phyloP scores from a whole-genome alignment of 1,139 yeast genomes.

The Pichia terricola region DNA sequence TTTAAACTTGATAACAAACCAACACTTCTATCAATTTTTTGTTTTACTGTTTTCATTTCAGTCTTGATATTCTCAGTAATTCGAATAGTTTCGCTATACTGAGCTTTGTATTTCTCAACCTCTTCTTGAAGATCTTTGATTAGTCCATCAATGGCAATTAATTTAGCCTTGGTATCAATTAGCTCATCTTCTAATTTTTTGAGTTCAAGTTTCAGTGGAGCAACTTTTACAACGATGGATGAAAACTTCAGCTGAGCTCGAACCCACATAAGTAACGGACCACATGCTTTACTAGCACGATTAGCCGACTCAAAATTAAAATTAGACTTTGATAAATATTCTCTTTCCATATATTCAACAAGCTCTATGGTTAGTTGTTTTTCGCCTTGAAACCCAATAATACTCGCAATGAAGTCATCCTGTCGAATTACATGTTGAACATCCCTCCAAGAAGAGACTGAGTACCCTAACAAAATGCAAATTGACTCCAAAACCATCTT shows the following conservation, averaged over 20 bases:
- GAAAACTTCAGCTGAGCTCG: conserved; percentile 74
- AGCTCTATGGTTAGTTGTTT: conserved; percentile 45
- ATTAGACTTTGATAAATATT: conserved; percentile 53
- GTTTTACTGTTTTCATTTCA: conserved; percentile 58
- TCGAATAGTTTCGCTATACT: conserved; percentile 65
- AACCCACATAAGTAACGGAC: conserved; percentile 87
- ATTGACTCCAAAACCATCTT: conserved; percentile 84
- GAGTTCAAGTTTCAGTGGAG: conserved; percentile 70
- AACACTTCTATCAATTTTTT: conserved; percentile 55
- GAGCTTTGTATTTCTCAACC: conserved; percentile 57
- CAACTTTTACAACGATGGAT: conserved; percentile 56
- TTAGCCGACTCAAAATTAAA: conserved; percentile 68
- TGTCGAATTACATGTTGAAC: conserved; percentile 72
- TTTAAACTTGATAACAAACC: conserved; percentile 54
- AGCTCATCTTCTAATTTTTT: conserved; percentile 49
- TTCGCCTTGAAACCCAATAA: conserved; percentile 66
- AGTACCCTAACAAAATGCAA: conserved; percentile 68
- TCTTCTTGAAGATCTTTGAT: conserved; percentile 61
- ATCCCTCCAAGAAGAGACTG: conserved; percentile 67
- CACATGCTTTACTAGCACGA: conserved; percentile 92
- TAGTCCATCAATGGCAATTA: conserved; percentile 77
- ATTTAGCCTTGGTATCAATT: conserved; percentile 50
- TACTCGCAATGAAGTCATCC: conserved; percentile 81
- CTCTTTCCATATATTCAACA: conserved; percentile 45
- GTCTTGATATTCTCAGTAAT: conserved; percentile 67